These are phyloP conservation scores for Tolypocladium sp. DNA, from an alignment of 2,329 filamentous ascomycete genomes.

Conservation along the genomic window DNA sequence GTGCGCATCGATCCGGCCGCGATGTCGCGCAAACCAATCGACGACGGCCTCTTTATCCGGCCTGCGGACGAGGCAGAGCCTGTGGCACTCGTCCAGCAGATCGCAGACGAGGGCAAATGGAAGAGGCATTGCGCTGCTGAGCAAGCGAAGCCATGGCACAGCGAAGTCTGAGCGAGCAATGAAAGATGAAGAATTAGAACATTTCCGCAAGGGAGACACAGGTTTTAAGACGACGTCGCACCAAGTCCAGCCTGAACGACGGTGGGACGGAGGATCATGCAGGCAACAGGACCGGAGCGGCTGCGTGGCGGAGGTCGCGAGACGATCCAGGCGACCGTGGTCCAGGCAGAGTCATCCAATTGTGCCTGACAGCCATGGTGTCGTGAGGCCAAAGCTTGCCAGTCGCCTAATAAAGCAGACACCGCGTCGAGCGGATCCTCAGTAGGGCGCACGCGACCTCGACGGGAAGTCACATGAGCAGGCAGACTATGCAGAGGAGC, in stretches of 20 bases:
- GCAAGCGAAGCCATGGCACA: neutral
- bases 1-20: constrained; percentile 44
- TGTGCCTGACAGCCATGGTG: constrained; percentile 3
- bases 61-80: constrained; percentile 22
- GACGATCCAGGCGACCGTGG: neutral
- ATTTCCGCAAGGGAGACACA: neutral
- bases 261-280: neutral
- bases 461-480: constrained; percentile 23
- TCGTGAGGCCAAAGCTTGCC: neutral
- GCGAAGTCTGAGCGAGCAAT: neutral
- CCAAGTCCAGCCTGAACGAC: neutral
- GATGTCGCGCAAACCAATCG: constrained; percentile 63
- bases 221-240: neutral
- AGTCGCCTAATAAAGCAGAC: neutral
- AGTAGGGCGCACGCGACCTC: constrained; percentile 12
- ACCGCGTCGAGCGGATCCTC: neutral
- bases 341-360: neutral
- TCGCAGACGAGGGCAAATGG: constrained; percentile 65
- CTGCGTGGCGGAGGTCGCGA: neutral
- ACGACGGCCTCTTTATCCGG: constrained; percentile 31
- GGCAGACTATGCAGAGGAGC: too few relatives aligned
- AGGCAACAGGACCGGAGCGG: neutral
- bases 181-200: neutral
- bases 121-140: constrained; percentile 43
- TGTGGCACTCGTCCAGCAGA: constrained; percentile 60